Evolutionary conservation across 1,139 yeast genomes (phyloP).

Genomic region (Scheffersomyces segobiensis): DNA sequence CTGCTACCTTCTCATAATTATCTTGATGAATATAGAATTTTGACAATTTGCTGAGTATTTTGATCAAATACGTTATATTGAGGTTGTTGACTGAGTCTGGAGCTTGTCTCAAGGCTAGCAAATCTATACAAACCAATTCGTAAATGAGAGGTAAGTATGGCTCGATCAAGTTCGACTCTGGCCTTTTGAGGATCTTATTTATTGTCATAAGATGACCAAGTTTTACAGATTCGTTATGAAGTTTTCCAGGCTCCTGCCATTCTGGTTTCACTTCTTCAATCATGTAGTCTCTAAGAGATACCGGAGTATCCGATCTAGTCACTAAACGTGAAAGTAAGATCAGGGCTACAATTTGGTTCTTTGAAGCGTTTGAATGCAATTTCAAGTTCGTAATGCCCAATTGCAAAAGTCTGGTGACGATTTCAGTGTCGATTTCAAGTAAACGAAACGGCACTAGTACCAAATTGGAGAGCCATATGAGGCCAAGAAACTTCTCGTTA

Average conservation of each 20-base stretch:
- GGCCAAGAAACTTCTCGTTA: slow-evolving; percentile 52
- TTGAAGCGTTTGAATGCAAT: slow-evolving; percentile 19
- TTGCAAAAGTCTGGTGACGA: slow-evolving; percentile 35
- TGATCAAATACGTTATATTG: slow-evolving; percentile 32
- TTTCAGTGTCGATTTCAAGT: slow-evolving; percentile 31
- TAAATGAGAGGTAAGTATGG: slow-evolving; percentile 15
- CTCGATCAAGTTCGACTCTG: slow-evolving; percentile 10
- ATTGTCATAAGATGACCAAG: slow-evolving; percentile 41
- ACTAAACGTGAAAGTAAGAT: slow-evolving; percentile 37
- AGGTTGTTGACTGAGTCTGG: slow-evolving; percentile 18
- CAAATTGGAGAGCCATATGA: slow-evolving; percentile 76
- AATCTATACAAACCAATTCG: slow-evolving; percentile 12
- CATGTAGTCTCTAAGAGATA: slow-evolving; percentile 17
- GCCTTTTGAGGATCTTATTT: slow-evolving; percentile 36
- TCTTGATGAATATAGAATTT: slow-evolving; percentile 13
- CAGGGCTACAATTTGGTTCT: slow-evolving; percentile 36
- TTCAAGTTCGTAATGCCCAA: slow-evolving; percentile 33
- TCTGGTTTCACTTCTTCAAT: slow-evolving; percentile 7
- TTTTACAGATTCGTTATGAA: slow-evolving; percentile 17
- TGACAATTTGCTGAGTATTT: slow-evolving; percentile 34
- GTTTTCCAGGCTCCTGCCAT: slow-evolving; percentile 16
- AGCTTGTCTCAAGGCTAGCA: slow-evolving; percentile 8
- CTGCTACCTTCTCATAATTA: slow-evolving; percentile 20
- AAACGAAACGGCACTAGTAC: slow-evolving; percentile 73
- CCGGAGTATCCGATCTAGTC: slow-evolving; percentile 29